Evolutionary conservation across 1,284 basidiomycete species (phyloP), one percentile per base, ranked within the genome.

Genomic region (Caloboletus firmus): DNA sequence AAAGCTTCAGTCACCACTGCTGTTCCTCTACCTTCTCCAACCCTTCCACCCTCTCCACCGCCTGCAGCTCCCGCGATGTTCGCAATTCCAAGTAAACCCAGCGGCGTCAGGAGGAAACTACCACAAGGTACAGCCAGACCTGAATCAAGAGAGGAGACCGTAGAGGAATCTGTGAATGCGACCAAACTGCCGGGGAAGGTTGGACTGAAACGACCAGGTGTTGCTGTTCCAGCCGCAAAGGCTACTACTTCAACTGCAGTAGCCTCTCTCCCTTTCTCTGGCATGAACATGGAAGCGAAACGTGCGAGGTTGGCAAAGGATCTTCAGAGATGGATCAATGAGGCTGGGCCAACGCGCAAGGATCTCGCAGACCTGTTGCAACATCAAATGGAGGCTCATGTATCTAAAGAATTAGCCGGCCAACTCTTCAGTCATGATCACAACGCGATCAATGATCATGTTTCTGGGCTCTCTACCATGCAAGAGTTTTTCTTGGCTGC

Each of bases 351-450:
- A 11, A 87, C 87, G 6, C 80, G 92, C 51, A 91, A 93, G 64
- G 95, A 98, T 66, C 81, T 97, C 18, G 82, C 89, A 37, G 96
- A 98, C 45, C 76, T 88, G 13, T 77, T 99, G 36, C 89, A 94
- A 58, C 82, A 82, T 59, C 97, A 99, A 71, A 97, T 98, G 91
- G 94, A 97, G 62, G 80, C 86, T 1, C 82, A 91, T 64, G 79
- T 84, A 13, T 89, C 89, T 12, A 85, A 87, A 54, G 89, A 93
- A 7, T 74, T 98, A 4, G 71, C 90, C n/a, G 74, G 81, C 6
- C 83, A 85, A 35, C 79, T 99, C 42, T 99, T 99, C 77, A 97
- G 95, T 68, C 93, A 91, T 60, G 96, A 98, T 67, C 96, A 99
- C 71, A 92, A 91, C 61, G 93, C 95, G 2, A 89, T 99, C 61